These are phyloP conservation scores for Rachicladosporium sp. DNA, from an alignment of 2,329 filamentous ascomycete genomes.

Conservation along the genomic window DNA sequence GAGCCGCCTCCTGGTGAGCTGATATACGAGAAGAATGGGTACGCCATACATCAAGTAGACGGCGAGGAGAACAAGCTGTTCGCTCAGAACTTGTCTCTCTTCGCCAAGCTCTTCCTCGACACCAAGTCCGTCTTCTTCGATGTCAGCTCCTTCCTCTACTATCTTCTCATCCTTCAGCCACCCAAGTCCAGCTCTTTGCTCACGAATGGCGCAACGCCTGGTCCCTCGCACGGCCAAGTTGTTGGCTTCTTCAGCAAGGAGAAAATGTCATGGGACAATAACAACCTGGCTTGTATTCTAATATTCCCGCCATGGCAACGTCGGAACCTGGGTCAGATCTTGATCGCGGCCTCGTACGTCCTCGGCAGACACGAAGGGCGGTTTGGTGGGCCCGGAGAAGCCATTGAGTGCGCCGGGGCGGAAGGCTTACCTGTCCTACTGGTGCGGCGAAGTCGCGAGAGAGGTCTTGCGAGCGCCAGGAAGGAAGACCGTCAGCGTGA, in stretches of 20 bases:
- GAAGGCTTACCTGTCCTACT: slow-evolving; percentile 73
- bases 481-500: slow-evolving; percentile 49
- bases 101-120: slow-evolving; percentile 93
- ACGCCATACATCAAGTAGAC: slow-evolving; percentile 86
- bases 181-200: slow-evolving; percentile 27
- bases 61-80: slow-evolving; percentile 77
- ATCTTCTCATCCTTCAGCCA: slow-evolving; percentile 61
- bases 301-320: slow-evolving; percentile 93
- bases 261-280: slow-evolving; percentile 97
- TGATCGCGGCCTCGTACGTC: slow-evolving; percentile 91
- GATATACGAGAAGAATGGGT: slow-evolving; percentile 68
- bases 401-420: slow-evolving; percentile 77
- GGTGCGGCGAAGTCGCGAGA: slow-evolving; percentile 73
- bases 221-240: slow-evolving; percentile 39
- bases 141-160: slow-evolving; percentile 87
- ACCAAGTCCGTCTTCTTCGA: slow-evolving; percentile 99
- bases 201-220: slow-evolving; percentile 7
- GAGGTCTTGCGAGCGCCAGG: slow-evolving; percentile 38
- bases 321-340: slow-evolving; percentile 71
- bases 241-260: slow-evolving; percentile 98
- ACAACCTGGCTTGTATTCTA: slow-evolving; percentile 92
- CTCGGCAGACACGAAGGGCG: slow-evolving; percentile 72
- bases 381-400: slow-evolving; percentile 80
- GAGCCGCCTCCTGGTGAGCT: slow-evolving; percentile 51
- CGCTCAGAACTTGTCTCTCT: slow-evolving; percentile 88